Base-by-base conservation (phyloP, 2,329 filamentous ascomycete species). In the Aspergillus costaricaensis region DNA sequence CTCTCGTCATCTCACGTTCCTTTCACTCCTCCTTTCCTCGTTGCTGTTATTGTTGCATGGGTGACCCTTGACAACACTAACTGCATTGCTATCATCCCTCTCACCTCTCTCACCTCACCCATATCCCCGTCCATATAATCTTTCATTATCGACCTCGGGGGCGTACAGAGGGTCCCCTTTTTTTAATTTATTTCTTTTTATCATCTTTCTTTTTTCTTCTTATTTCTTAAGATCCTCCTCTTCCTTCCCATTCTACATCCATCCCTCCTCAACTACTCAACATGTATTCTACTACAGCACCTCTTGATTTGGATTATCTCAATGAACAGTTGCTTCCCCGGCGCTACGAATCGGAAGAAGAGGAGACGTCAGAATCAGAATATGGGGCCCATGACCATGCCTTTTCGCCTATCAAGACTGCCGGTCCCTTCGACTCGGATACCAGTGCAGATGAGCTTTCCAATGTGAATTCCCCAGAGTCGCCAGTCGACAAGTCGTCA, bases 261-360 rank as follows among this genome's bases (percentile, higher is more conserved):
- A 36, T 15, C 12, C 2, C 32, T 36, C 2, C 8, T 39, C 47
- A 15, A 43, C 23, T 30, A 25, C 2, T 27, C 51, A 47, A 66
- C 50, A 75, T 76, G 72, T 72, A 70, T 58, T 65, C 71, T 47
- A 54, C 71, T 8, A 65, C 64, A 25, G 60, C 65, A 36, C 54
- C 72, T 8, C 56, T 75, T 21, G 65, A 68, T 49, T 64, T 76
- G 55, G 68, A 70, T 43, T 72, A 72, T 57, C 63, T 73, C 61
- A 72, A 70, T 60, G 66, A 68, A 36, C 72, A 69, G 44, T 69
- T 63, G 52, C 67, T 74, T 14, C 73, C 73, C 49, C 69, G 67
- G 43, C 69, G 69, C 27, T 77, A 77, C 61, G 74, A 77, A 50
- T 77, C 75, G 10, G 75, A 77, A 25, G 75, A 77, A 61, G 75